These are phyloP conservation scores for Candida endomychidarum DNA, from an alignment of 805 yeast genomes.

Conservation along the genomic window DNA sequence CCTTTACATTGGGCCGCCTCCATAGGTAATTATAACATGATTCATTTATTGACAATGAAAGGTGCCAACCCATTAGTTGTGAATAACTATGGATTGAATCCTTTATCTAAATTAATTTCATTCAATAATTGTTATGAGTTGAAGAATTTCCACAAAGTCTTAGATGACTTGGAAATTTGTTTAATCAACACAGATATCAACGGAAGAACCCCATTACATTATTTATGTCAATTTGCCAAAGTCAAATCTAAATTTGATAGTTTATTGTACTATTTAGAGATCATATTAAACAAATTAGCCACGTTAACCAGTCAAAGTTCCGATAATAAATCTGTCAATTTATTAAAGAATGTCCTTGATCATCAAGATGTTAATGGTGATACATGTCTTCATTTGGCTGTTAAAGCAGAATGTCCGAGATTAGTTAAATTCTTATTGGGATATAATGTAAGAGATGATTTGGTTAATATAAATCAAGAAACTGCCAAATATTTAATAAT, in stretches of 20 bases:
- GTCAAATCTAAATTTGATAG: conserved; percentile 71
- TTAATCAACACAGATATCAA: conserved; percentile 74
- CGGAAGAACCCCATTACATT: conserved; percentile 81
- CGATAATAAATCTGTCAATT: conserved; percentile 51
- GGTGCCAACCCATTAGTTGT: conserved; percentile 67
- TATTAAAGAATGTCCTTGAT: conserved; percentile 62
- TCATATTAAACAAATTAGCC: conserved; percentile 69
- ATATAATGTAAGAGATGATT: conserved; percentile 74
- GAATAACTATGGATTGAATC: conserved; percentile 74
- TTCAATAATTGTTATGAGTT: conserved; percentile 87
- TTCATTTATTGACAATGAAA: conserved; percentile 68
- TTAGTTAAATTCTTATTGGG: conserved; percentile 79
- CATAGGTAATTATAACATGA: conserved; percentile 79
- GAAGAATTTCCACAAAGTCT: conserved; percentile 74
- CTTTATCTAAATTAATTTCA: conserved; percentile 77
- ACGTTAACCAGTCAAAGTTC: conserved; percentile 35
- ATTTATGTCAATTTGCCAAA: conserved; percentile 70
- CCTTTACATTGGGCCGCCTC: conserved; percentile 98
- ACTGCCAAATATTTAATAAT: conserved; percentile 43
- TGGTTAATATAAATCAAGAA: conserved; percentile 43
- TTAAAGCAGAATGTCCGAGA: conserved; percentile 62
- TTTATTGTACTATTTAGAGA: conserved; percentile 79
- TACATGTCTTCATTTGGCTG: conserved; percentile 81
- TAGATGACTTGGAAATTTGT: conserved; percentile 74
- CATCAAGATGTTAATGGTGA: conserved; percentile 83